A percentile compares a stretch with the other conserved stretches of the same genome.
These are phyloP conservation scores for Aspergillus glaucus DNA, from an alignment of 2,329 filamentous ascomycete species.

Conservation along the genomic window DNA sequence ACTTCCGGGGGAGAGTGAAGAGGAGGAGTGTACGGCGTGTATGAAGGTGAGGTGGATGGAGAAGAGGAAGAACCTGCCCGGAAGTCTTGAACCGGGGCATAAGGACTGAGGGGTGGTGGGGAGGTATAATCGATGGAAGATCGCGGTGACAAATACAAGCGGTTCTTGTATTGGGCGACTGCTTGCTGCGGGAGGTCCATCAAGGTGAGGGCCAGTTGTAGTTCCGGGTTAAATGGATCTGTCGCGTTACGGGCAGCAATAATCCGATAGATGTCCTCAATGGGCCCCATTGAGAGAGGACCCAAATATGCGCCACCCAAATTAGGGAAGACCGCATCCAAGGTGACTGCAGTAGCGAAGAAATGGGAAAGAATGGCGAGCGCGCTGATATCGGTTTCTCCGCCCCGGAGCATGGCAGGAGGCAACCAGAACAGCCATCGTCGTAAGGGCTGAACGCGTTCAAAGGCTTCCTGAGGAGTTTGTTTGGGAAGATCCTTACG, in stretches of 20 bases:
- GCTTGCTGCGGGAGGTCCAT: constrained; percentile 69
- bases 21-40: constrained; percentile 36
- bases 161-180: constrained; percentile 60
- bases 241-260: constrained; percentile 63
- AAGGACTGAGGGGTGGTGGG: constrained; percentile 30
- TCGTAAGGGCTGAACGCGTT: constrained; percentile 77
- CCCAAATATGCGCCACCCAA: constrained; percentile 85
- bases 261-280: constrained; percentile 78
- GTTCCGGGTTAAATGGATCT: constrained; percentile 50
- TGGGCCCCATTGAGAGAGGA: constrained; percentile 68
- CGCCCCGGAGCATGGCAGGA: constrained; percentile 71
- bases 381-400: constrained; percentile 67
- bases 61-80: constrained; percentile 28
- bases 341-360: constrained; percentile 77
- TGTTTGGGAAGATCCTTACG: constrained; percentile 64
- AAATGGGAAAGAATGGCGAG: constrained; percentile 83
- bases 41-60: constrained; percentile 31
- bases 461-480: constrained; percentile 77
- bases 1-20: constrained; percentile 35
- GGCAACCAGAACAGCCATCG: constrained; percentile 97
- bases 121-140: constrained; percentile 33
- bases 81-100: constrained; percentile 10
- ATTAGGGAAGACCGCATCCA: constrained; percentile 88
- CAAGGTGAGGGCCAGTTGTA: constrained; percentile 57
- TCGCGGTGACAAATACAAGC: constrained; percentile 57